Conservation (phyloP, 192 early-diverging fungal species). For the Entomortierella lignicola region DNA sequence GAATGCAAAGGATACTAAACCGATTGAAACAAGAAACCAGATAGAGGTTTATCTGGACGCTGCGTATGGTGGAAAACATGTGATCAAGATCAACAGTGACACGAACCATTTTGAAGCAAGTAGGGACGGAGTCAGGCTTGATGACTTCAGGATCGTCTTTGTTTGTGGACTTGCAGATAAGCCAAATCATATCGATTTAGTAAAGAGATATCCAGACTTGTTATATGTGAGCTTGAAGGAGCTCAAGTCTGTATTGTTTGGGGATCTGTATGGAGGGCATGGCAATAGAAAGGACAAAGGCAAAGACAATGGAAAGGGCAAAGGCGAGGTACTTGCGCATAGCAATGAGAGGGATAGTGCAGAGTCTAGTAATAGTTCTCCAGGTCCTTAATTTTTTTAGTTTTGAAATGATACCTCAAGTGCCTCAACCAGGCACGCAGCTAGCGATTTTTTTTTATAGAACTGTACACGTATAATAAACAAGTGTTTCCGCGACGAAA, state of each 20-base stretch:
- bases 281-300: too few species aligned
- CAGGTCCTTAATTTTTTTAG: too few species aligned
- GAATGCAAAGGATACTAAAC: background rate
- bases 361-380: too few species aligned
- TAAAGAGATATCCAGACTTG: background rate
- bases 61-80: background rate
- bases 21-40: slow-evolving; percentile 1
- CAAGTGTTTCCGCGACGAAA: background rate
- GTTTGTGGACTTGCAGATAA: background rate
- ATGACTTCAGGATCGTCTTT: slow-evolving; percentile 1
- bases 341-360: too few species aligned
- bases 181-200: background rate
- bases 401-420: too few species aligned
- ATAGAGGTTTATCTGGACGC: slow-evolving; percentile 1
- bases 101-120: background rate
- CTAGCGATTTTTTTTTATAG: too few species aligned
- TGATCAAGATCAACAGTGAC: background rate
- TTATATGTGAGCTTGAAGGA: background rate
- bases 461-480: too few species aligned
- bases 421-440: too few species aligned
- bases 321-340: too few species aligned
- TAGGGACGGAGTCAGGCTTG: background rate
- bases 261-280: background rate
- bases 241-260: background rate
- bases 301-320: too few species aligned